A percentile compares a stretch with the other conserved stretches of the same genome.
phyloP scores from a whole-genome alignment of 2,329 filamentous ascomycete species.

The Zalaria sp. region DNA sequence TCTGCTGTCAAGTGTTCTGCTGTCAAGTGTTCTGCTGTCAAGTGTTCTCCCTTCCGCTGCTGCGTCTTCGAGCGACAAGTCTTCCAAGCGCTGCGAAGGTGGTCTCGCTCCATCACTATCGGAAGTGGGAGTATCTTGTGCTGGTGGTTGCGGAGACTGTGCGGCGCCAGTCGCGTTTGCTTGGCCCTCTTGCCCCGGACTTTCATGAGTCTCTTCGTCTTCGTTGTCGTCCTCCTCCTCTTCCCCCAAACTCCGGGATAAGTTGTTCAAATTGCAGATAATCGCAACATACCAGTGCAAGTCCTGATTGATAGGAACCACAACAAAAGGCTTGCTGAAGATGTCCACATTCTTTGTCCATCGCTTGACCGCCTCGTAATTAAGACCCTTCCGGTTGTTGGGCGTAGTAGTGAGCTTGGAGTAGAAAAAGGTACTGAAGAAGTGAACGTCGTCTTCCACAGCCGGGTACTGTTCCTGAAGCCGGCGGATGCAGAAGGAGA shows the following conservation, averaged over 20 bases:
- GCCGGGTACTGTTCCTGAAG: slow-evolving; percentile 17
- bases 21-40: too few species aligned
- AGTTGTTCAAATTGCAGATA: slow-evolving; percentile 70
- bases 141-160: neutral
- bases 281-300: slow-evolving; percentile 89
- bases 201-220: neutral
- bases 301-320: slow-evolving; percentile 82
- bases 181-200: too few species aligned
- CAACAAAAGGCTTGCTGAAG: slow-evolving; percentile 73
- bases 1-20: too few species aligned
- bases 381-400: slow-evolving; percentile 45
- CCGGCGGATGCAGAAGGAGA: slow-evolving; percentile 67
- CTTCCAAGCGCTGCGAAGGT: too few species aligned
- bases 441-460: slow-evolving; percentile 50
- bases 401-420: slow-evolving; percentile 52
- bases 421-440: slow-evolving; percentile 92
- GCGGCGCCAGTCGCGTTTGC: too few species aligned
- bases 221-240: neutral
- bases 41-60: too few species aligned
- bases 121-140: neutral
- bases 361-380: slow-evolving; percentile 70
- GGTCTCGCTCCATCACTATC: too few species aligned
- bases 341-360: slow-evolving; percentile 84
- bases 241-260: slow-evolving; percentile 26
- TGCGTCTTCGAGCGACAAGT: too few species aligned